These are phyloP conservation scores for Malassezia furfur DNA, from an alignment of 1,284 basidiomycete genomes.

Conservation along the genomic window DNA sequence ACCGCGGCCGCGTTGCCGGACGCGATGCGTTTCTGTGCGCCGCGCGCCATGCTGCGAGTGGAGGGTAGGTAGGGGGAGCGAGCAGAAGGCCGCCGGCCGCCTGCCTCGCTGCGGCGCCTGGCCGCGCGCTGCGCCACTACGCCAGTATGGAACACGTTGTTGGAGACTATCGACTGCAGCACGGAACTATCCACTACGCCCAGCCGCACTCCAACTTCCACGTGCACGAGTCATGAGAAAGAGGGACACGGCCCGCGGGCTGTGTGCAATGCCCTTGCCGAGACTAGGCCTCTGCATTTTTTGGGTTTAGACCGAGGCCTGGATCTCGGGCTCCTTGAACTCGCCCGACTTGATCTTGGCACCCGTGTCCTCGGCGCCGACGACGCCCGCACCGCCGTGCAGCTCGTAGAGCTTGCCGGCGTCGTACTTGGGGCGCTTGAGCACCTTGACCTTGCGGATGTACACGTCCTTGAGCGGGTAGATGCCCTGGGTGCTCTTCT, in stretches of 20 bases:
- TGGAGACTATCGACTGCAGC: neutral
- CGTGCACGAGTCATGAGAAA: conserved; percentile 3
- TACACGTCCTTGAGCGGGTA: conserved; percentile 87
- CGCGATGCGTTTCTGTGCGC: conserved; percentile 30
- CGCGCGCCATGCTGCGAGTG: conserved; percentile 13
- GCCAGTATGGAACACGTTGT: neutral
- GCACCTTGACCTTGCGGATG: conserved; percentile 80
- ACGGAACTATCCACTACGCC: neutral
- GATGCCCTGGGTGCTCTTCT: conserved; percentile 92
- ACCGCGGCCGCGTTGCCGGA: conserved; percentile 32
- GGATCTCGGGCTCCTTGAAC: conserved; percentile 83
- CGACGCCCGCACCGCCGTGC: conserved; percentile 62
- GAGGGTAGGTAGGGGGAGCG: neutral
- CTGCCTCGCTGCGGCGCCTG: too few species aligned
- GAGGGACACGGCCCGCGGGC: conserved; percentile 3
- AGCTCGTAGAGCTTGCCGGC: conserved; percentile 87
- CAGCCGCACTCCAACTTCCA: neutral
- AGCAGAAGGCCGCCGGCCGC: neutral
- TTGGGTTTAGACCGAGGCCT: conserved; percentile 58
- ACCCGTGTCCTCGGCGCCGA: conserved; percentile 65
- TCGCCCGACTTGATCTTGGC: conserved; percentile 70
- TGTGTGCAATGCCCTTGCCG: too few species aligned
- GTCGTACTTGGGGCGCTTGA: conserved; percentile 96
- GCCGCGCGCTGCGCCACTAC: too few species aligned
- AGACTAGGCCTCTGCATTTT: too few species aligned